Evolutionary conservation across 768 basidiomycete genomes (phyloP).

Genomic region (Termitomyces sp.): DNA sequence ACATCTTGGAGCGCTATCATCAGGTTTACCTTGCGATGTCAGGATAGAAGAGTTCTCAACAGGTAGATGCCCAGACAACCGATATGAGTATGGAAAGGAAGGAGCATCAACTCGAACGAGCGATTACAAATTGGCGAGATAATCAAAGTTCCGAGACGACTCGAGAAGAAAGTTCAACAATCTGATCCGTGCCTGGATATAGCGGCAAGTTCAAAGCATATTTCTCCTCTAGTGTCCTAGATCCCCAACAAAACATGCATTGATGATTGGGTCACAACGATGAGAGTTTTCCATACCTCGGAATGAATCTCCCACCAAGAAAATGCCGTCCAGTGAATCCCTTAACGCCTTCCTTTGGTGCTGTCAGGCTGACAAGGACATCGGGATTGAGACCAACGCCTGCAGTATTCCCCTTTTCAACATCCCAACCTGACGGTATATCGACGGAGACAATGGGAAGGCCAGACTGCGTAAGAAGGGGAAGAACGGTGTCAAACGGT

Average conservation of each 20-base stretch:
- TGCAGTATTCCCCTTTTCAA: constrained; percentile 65
- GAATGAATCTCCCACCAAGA: constrained; percentile 90
- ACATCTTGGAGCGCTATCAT: too few relatives aligned
- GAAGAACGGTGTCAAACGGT: constrained; percentile 79
- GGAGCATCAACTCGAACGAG: not conserved
- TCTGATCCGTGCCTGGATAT: constrained; percentile 77
- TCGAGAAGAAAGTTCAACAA: constrained; percentile 53
- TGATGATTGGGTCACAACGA: not conserved
- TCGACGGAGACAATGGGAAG: constrained; percentile 92
- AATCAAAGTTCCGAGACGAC: constrained; percentile 8
- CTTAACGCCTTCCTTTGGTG: constrained; percentile 86
- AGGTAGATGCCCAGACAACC: not conserved
- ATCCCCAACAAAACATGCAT: not conserved
- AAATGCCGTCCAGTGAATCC: constrained; percentile 81
- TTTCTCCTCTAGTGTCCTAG: constrained; percentile 66
- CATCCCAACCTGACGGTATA: constrained; percentile 96
- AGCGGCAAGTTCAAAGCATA: constrained; percentile 75
- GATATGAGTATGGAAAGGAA: not conserved
- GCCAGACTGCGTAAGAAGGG: constrained; percentile 53
- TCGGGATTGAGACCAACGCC: constrained; percentile 64
- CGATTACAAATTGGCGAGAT: not conserved
- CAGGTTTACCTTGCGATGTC: not conserved
- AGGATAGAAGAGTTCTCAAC: not conserved
- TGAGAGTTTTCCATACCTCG: constrained; percentile 53
- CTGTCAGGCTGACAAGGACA: constrained; percentile 86